These are phyloP conservation scores for Gentiana dahurica DNA, from an alignment of 257 asterid species.

Conservation along the genomic window DNA sequence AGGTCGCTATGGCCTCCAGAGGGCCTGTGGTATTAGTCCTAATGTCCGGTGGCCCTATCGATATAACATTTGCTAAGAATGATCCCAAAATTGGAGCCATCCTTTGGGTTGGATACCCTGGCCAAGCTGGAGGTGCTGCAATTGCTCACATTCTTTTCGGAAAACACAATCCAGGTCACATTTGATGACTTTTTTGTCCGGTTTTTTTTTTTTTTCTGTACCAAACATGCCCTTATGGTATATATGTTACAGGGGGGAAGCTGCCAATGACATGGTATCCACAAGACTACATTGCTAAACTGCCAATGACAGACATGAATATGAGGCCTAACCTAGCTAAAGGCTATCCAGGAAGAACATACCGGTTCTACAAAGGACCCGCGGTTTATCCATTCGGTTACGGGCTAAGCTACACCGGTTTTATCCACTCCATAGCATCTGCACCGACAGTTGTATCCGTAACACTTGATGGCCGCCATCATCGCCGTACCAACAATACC, in stretches of 20 bases:
- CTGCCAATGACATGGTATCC: slow-evolving; percentile 94
- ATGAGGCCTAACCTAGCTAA: slow-evolving; percentile 50
- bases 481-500: slow-evolving; percentile 38
- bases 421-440: slow-evolving; percentile 34
- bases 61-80: slow-evolving; percentile 53
- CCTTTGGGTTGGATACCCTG: slow-evolving; percentile 81
- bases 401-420: slow-evolving; percentile 70
- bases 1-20: slow-evolving; percentile 52
- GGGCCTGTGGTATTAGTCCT: slow-evolving; percentile 56
- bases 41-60: slow-evolving; percentile 87
- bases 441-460: slow-evolving; percentile 44
- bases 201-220: neutral
- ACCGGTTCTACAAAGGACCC: slow-evolving; percentile 66
- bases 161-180: slow-evolving; percentile 65
- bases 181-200: no score
- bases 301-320: slow-evolving; percentile 72
- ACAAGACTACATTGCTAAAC: slow-evolving; percentile 47
- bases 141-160: slow-evolving; percentile 73
- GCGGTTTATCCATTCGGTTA: slow-evolving; percentile 71
- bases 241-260: slow-evolving; percentile 50
- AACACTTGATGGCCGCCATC: slow-evolving; percentile 34
- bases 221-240: no score
- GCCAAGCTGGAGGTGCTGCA: slow-evolving; percentile 79
- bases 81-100: slow-evolving; percentile 52
- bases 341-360: slow-evolving; percentile 68